Base-by-base conservation (phyloP, 2,329 filamentous ascomycete species). In the Phaeosphaeria sp. region DNA sequence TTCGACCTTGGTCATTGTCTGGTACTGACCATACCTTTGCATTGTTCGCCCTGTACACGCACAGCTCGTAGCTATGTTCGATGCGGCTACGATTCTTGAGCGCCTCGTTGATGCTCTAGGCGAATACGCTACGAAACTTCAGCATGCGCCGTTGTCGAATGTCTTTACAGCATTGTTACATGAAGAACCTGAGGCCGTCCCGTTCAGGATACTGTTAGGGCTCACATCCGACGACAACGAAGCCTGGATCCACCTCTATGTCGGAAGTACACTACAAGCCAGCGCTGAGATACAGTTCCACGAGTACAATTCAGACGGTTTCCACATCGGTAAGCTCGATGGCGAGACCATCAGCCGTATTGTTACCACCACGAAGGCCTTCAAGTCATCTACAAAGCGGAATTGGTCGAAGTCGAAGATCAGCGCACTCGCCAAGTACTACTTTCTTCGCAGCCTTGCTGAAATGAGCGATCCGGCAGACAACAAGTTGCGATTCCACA, bases 341-440 rank as follows among this genome's bases (percentile, higher is more conserved):
- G 42, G 42, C 3, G 20, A 46, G 3, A 52, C 30, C 27, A 54
- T 54, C 36, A 25, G 36, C 18, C 33, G 15, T 10, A 25, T 18
- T 6, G 15, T 57, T 5, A 25, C 13, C 5, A 46, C n/a, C 20
- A 18, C 22, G 4, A 5, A 36, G 2, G 55, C 55, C 4, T 57
- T 57, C 20, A 23, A 25, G 6, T 20, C 49, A 13, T 30, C 42
- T 6, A 20, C 20, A 6, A 46, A 23, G 6, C 10, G 39, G 11
- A 46, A 39, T 13, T 53, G 25, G 36, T 50, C 59, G 1, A 47
- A 21, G 1, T 9, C n/a, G 13, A 60, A 58, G 22, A 1, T 54
- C 17, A 17, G 30, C 1, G 57, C 60, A 15, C 50, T 63, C 1
- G 55, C 55, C 1, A 55, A 46, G 5, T 63, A 58, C 17, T 60